Percentiles rank a stretch among this genome's conserved stretches.
phyloP scores from a whole-genome alignment of 2,329 filamentous ascomycete genomes.

The Colletotrichum tamarilloi region DNA sequence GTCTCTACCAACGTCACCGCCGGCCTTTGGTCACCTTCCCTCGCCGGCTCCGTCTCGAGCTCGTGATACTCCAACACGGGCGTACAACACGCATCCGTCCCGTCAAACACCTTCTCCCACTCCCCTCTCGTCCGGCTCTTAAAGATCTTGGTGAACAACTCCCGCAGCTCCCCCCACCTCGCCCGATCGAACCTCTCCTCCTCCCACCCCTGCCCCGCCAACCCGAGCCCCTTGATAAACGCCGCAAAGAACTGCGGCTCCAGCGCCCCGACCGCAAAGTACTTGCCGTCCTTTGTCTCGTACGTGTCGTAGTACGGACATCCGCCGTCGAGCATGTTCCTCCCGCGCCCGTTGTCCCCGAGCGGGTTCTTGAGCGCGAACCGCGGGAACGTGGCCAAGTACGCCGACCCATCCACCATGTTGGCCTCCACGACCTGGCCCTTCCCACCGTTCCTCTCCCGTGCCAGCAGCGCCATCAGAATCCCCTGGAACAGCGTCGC shows the following conservation, averaged over 20 bases:
- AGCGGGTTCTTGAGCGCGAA: slow-evolving; percentile 71
- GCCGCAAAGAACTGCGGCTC: slow-evolving; percentile 86
- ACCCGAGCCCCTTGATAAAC: slow-evolving; percentile 74
- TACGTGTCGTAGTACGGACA: slow-evolving; percentile 93
- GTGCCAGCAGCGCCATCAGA: slow-evolving; percentile 79
- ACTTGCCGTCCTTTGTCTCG: slow-evolving; percentile 81
- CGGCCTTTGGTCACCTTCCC: slow-evolving; percentile 77
- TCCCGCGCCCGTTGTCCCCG: slow-evolving; percentile 74
- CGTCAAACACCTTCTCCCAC: slow-evolving; percentile 90
- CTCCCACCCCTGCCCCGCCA: slow-evolving; percentile 64
- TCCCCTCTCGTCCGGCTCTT: slow-evolving; percentile 75
- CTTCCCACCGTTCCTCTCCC: slow-evolving; percentile 67
- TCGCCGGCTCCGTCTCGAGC: slow-evolving; percentile 63
- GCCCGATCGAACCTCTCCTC: slow-evolving; percentile 66
- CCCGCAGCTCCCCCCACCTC: slow-evolving; percentile 75
- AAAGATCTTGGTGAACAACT: slow-evolving; percentile 73
- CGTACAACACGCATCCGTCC: slow-evolving; percentile 92
- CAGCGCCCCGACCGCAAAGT: slow-evolving; percentile 89
- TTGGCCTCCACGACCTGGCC: slow-evolving; percentile 96
- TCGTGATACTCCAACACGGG: slow-evolving; percentile 84
- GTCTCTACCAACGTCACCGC: slow-evolving; percentile 75
- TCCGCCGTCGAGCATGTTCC: slow-evolving; percentile 85
- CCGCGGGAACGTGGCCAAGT: slow-evolving; percentile 82
- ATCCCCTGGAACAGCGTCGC: slow-evolving; percentile 85
- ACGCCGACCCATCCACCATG: slow-evolving; percentile 92